These are phyloP conservation scores for Xylaria digitata DNA, from an alignment of 2,329 filamentous ascomycete species.

Conservation along the genomic window DNA sequence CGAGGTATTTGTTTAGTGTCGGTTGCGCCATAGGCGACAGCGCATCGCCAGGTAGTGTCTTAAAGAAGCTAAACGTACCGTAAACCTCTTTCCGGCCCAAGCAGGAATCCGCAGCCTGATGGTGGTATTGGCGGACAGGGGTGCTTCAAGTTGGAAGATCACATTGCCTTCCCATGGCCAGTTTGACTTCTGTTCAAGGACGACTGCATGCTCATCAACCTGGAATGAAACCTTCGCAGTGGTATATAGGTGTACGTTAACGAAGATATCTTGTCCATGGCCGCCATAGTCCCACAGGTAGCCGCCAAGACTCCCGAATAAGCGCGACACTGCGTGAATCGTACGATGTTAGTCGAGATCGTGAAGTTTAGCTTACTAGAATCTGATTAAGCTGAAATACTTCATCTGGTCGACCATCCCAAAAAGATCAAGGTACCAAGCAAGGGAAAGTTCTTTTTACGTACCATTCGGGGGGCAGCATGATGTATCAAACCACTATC, in stretches of 20 bases:
- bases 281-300: conserved; percentile 63
- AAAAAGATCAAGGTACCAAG: neutral
- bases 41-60: neutral
- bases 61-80: conserved; percentile 36
- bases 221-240: conserved; percentile 58
- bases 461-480: conserved; percentile 68
- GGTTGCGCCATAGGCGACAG: conserved; percentile 22
- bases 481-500: conserved; percentile 66
- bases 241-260: conserved; percentile 69
- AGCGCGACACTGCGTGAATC: conserved; percentile 55
- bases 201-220: conserved; percentile 50
- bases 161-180: conserved; percentile 69
- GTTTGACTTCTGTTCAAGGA: conserved; percentile 61
- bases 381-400: neutral
- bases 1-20: conserved; percentile 33
- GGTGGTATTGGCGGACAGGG: conserved; percentile 50
- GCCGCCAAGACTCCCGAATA: conserved; percentile 67
- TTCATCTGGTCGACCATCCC: neutral
- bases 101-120: conserved; percentile 65
- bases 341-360: neutral
- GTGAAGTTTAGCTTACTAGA: neutral
- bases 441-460: neutral
- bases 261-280: conserved; percentile 46
- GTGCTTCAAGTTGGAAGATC: conserved; percentile 56
- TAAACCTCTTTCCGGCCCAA: conserved; percentile 57